phyloP scores from a whole-genome alignment of 2,329 filamentous ascomycete species.

The Fusarium protoensiforme region DNA sequence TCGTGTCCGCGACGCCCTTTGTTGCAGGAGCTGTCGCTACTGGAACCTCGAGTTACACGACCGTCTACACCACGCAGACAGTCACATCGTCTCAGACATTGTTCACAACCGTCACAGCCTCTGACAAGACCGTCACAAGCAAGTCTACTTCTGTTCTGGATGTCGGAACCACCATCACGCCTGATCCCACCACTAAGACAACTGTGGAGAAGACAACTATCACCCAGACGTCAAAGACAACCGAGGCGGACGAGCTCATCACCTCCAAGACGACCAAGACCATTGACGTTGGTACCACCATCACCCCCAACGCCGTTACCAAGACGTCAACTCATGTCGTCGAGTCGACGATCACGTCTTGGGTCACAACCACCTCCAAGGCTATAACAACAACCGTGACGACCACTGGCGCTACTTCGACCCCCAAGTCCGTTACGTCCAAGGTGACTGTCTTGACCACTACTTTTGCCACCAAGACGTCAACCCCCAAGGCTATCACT shows the following conservation, averaged over 20 bases:
- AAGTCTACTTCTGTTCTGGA: constrained; percentile 29
- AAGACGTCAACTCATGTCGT: constrained; percentile 28
- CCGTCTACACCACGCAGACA: constrained; percentile 33
- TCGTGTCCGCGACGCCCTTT: constrained; percentile 35
- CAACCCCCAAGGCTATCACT: constrained; percentile 30
- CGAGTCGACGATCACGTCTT: constrained; percentile 30
- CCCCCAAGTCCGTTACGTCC: constrained; percentile 37
- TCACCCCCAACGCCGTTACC: constrained; percentile 44
- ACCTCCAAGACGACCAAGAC: constrained; percentile 43
- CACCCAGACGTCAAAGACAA: constrained; percentile 22
- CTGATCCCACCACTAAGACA: constrained; percentile 29
- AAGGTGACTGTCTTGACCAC: constrained; percentile 24
- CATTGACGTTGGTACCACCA: constrained; percentile 46
- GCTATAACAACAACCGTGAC: constrained; percentile 21
- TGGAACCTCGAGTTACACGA: constrained; percentile 17
- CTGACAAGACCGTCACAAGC: constrained; percentile 19
- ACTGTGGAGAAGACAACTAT: constrained; percentile 28
- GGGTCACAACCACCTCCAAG: constrained; percentile 26
- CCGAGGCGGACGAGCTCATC: constrained; percentile 33
- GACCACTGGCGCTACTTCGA: constrained; percentile 33
- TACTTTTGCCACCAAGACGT: constrained; percentile 24
- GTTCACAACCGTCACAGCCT: constrained; percentile 19
- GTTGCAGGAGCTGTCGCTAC: constrained; percentile 17
- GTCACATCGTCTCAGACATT: constrained; percentile 31
- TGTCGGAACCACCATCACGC: constrained; percentile 35